These are phyloP conservation scores for Fraxinus quadrangulata DNA, from an alignment of 257 asterid species.

Conservation along the genomic window DNA sequence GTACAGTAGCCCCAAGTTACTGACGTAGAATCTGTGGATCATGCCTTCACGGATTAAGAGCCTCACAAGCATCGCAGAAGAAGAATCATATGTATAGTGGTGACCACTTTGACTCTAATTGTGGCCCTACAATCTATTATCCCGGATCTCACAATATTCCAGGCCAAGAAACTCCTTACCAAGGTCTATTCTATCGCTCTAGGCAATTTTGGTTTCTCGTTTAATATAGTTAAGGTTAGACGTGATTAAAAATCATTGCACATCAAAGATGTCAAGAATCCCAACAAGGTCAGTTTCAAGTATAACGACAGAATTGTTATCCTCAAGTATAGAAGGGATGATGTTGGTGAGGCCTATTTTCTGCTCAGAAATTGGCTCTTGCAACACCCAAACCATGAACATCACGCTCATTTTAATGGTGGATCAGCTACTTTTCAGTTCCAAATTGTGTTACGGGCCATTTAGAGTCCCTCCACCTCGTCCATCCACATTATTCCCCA, in stretches of 20 bases:
- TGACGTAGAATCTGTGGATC: too few species aligned
- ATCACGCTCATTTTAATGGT: conserved; percentile 64
- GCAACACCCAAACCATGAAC: conserved; percentile 47
- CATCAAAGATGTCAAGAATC: conserved; percentile 49
- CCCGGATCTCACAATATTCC: conserved; percentile 74
- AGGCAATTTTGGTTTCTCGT: conserved; percentile 37
- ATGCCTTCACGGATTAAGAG: too few species aligned
- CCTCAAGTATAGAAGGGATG: conserved; percentile 56
- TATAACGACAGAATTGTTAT: conserved; percentile 45
- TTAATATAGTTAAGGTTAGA: conserved; percentile 29
- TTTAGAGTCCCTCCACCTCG: too few species aligned
- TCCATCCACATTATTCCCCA: too few species aligned
- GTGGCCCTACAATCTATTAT: conserved; percentile 51
- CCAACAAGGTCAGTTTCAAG: conserved; percentile 69
- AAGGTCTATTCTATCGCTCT: conserved; percentile 53
- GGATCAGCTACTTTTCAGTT: conserved; percentile 60
- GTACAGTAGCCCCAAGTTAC: too few species aligned
- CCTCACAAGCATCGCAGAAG: conserved; percentile 17
- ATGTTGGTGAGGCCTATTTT: conserved; percentile 66
- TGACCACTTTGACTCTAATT: conserved; percentile 30
- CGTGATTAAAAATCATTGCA: not conserved
- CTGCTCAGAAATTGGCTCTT: conserved; percentile 65
- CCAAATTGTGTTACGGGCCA: conserved; percentile 24
- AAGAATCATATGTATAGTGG: conserved; percentile 39
- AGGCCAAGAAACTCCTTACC: conserved; percentile 57